These are phyloP conservation scores for Penicillium soppii DNA, from an alignment of 495 filamentous ascomycete genomes.

Conservation along the genomic window DNA sequence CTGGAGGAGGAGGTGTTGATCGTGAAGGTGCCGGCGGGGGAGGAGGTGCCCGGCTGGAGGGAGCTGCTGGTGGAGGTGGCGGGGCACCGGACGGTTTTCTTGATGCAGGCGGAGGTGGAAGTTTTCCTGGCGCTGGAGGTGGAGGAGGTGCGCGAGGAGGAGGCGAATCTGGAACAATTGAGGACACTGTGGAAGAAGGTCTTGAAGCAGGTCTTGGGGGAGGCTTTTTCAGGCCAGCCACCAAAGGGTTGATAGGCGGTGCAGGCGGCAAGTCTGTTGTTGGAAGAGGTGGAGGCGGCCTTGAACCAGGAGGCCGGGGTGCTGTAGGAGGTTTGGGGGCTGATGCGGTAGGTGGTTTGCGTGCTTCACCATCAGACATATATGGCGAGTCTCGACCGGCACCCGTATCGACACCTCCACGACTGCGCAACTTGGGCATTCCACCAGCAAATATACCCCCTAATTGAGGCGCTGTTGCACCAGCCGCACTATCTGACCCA, in stretches of 20 bases:
- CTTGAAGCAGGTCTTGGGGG: conserved; percentile 51
- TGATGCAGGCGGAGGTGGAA: conserved; percentile 49
- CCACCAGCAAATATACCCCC: conserved; percentile 89
- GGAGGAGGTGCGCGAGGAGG: conserved; percentile 68
- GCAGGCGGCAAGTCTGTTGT: conserved; percentile 54
- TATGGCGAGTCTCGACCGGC: conserved; percentile 76
- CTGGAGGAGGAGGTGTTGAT: conserved; percentile 37
- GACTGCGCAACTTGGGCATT: conserved; percentile 91
- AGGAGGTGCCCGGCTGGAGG: conserved; percentile 42
- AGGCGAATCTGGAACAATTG: conserved; percentile 49
- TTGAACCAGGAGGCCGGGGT: conserved; percentile 59
- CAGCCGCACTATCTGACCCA: conserved; percentile 37
- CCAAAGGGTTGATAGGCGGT: conserved; percentile 53
- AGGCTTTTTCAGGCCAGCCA: conserved; percentile 61
- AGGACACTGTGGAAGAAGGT: conserved; percentile 48
- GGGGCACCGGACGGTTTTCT: conserved; percentile 63
- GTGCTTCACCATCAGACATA: conserved; percentile 72
- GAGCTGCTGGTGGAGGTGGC: conserved; percentile 40
- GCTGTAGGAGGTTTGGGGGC: conserved; percentile 60
- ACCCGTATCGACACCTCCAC: conserved; percentile 87
- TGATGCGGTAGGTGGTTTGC: conserved; percentile 35
- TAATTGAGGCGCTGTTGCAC: conserved; percentile 66
- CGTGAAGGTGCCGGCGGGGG: conserved; percentile 47
- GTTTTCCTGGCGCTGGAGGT: conserved; percentile 53
- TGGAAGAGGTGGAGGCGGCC: conserved; percentile 50